Percentiles rank a stretch among this genome's conserved stretches.
phyloP scores from a whole-genome alignment of 441 rosid genomes.

The Adansonia rubrostipa region DNA sequence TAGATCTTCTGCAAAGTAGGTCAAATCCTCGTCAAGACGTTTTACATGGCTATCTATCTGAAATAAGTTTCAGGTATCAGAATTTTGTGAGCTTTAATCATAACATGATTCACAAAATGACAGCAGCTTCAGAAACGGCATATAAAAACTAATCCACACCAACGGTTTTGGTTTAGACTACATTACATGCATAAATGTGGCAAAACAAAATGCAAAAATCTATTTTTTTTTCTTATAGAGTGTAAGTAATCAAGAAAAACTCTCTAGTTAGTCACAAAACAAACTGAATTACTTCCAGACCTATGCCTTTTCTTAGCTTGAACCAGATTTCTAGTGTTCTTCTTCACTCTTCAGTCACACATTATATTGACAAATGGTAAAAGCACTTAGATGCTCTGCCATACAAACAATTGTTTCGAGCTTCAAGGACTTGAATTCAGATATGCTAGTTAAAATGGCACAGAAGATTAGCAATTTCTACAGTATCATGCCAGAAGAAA shows the following conservation, averaged over 20 bases:
- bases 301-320: neutral
- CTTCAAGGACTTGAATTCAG: neutral
- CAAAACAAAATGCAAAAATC: neutral
- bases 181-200: neutral
- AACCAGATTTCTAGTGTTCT: neutral
- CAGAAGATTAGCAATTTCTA: constrained; percentile 8
- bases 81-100: constrained; percentile 18
- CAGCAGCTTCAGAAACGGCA: neutral
- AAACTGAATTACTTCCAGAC: neutral
- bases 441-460: neutral
- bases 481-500: neutral
- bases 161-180: neutral
- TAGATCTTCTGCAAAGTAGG: constrained; percentile 89
- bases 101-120: neutral
- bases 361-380: neutral
- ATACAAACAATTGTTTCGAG: neutral
- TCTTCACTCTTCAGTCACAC: neutral
- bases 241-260: neutral
- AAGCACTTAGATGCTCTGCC: neutral
- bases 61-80: constrained; percentile 20
- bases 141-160: neutral
- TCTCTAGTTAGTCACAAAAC: neutral
- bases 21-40: constrained; percentile 93
- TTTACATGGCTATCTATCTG: constrained; percentile 95
- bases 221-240: neutral